Evolutionary conservation across 208 protist species (phyloP), one percentile per base, ranked within the genome.

Genomic region (Wallacemonas collosoma): DNA sequence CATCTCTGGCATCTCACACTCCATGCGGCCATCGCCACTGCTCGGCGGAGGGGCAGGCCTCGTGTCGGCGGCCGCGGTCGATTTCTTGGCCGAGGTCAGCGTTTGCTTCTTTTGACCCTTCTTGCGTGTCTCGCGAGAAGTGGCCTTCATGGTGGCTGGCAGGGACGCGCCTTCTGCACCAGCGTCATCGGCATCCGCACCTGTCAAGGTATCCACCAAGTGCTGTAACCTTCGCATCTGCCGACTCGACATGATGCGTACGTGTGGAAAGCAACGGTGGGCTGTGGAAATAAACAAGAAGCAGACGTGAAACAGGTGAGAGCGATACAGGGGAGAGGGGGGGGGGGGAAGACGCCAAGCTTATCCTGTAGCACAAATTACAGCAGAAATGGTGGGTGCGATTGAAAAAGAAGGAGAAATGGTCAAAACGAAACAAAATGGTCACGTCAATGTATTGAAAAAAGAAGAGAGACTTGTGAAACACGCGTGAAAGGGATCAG

Each of bases 211-310:
- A 55, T 82, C 81, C 72, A 95, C 87, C 43, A 96, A 67, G 26
- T 89, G 80, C 73, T 95, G 83, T 71, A 96, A 69, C 1, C 89
- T 80, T 11, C 88, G 83, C 62, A 96, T 80, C 56, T 96, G 92
- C 12, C 89, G 83, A 36, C 78, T 82, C 41, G 92, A 96, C 92
- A 96, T 96, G 53, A 44, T 67, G 58, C 9, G 15, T 35, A 45
- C 1, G 38, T 48, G 39, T 48, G 50, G n/a, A 62, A 38, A 62
- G 57, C 26, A 26, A 26, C 26, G 26, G 26, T 1, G 26, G 26
- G 26, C 26, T 26, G 26, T 26, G 26, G 26, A 26, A 0, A 26
- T 26, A 26, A 26, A 26, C 26, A 26, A 26, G 26, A 26, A 26
- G 26, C 26, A 26, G 26, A 26, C 26, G 26, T 26, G 26, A 26